These are phyloP conservation scores for Scheffersomyces parashehatae DNA, from an alignment of 1,139 yeast genomes.

Conservation along the genomic window DNA sequence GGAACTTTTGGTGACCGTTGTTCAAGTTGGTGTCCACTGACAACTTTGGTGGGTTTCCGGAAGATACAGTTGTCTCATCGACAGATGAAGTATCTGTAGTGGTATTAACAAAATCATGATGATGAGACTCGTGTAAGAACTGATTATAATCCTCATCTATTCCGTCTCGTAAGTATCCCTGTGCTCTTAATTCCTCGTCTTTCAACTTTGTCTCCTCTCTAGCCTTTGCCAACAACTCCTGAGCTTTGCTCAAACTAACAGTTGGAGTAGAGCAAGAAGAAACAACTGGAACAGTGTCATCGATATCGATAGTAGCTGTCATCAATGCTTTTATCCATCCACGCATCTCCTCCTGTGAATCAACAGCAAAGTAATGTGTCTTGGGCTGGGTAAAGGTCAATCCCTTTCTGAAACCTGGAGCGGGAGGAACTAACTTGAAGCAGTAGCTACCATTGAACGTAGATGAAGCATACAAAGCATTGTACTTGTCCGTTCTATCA, in stretches of 20 bases:
- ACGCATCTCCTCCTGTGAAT: conserved; percentile 86
- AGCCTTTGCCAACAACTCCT: conserved; percentile 80
- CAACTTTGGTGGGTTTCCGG: conserved; percentile 30
- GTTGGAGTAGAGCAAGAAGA: conserved; percentile 95
- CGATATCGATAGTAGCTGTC: conserved; percentile 95
- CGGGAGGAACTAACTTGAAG: conserved; percentile 93
- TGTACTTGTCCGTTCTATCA: conserved; percentile 71
- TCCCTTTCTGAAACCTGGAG: conserved; percentile 95
- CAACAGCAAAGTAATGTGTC: conserved; percentile 94
- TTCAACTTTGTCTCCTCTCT: conserved; percentile 67
- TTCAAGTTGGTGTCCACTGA: conserved; percentile 33
- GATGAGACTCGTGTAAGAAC: conserved; percentile 21
- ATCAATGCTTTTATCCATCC: conserved; percentile 93
- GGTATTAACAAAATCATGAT: conserved; percentile 12
- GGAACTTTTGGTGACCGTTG: conserved; percentile 3
- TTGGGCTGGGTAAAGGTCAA: conserved; percentile 95
- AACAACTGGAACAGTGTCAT: conserved; percentile 90
- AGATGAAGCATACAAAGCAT: conserved; percentile 86
- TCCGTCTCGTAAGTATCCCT: conserved; percentile 37
- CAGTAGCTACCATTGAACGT: conserved; percentile 92
- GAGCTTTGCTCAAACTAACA: conserved; percentile 82
- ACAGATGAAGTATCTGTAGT: conserved; percentile 33
- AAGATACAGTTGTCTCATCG: conserved; percentile 32
- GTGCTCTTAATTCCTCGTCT: conserved; percentile 52
- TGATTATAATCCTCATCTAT: conserved; percentile 19